phyloP scores from a whole-genome alignment of 2,329 filamentous ascomycete genomes.

The Magnaporthales sp. region DNA sequence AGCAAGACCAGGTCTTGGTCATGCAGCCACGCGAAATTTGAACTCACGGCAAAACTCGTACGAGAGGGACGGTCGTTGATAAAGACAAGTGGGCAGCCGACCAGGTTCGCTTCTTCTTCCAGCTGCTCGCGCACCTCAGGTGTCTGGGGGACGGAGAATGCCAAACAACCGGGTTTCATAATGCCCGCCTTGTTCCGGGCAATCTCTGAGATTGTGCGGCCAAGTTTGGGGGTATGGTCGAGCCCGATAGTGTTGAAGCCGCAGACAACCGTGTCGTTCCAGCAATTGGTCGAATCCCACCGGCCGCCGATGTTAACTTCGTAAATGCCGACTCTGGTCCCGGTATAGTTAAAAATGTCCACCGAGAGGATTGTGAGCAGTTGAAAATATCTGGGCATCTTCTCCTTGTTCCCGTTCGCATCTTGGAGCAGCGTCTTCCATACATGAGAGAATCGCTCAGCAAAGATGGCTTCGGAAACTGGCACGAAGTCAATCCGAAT shows the following conservation, averaged over 20 bases:
- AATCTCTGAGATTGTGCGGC: slow-evolving; percentile 54
- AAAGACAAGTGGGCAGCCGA: slow-evolving; percentile 3
- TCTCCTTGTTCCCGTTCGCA: neutral
- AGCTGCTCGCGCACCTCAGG: neutral
- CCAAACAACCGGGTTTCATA: slow-evolving; percentile 50
- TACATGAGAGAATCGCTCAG: slow-evolving; percentile 1
- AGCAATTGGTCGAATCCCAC: slow-evolving; percentile 60
- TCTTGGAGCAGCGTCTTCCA: neutral
- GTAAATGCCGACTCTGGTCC: neutral
- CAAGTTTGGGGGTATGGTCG: slow-evolving; percentile 57
- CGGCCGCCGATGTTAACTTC: slow-evolving; percentile 23
- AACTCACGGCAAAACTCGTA: no score
- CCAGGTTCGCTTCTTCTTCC: neutral
- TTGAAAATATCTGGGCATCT: slow-evolving; percentile 3
- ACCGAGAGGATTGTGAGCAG: slow-evolving; percentile 3
- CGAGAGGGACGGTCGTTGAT: neutral
- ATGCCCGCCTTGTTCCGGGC: slow-evolving; percentile 69
- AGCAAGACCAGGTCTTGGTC: no score
- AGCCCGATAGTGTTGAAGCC: slow-evolving; percentile 60
- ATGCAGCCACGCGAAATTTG: no score
- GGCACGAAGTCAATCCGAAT: neutral
- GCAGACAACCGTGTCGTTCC: slow-evolving; percentile 48
- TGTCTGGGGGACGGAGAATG: slow-evolving; percentile 30
- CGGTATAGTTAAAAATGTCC: neutral
- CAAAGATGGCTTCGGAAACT: neutral